Evolutionary conservation across 2,329 filamentous ascomycete genomes (phyloP).

Genomic region (Curvularia spicifera): DNA sequence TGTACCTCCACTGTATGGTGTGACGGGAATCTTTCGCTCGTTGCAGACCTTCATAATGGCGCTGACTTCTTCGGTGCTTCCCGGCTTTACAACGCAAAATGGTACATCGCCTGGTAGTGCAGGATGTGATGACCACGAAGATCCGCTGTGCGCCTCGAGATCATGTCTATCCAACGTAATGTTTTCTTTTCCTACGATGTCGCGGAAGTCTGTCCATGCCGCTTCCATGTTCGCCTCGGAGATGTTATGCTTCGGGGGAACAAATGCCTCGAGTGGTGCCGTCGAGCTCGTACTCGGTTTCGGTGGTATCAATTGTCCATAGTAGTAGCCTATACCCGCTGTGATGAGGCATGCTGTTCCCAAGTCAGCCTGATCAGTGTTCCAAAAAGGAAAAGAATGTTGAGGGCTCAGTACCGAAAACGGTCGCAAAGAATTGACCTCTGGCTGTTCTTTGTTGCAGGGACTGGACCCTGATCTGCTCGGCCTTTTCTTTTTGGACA

Average conservation of each 20-base stretch:
- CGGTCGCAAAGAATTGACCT: constrained; percentile 49
- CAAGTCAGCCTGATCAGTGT: constrained; percentile 11
- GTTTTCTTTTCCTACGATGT: constrained; percentile 67
- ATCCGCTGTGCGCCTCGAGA: constrained; percentile 64
- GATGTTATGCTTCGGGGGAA: constrained; percentile 61
- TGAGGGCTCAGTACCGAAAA: constrained; percentile 27
- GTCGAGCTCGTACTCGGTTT: constrained; percentile 62
- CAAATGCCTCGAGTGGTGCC: constrained; percentile 57
- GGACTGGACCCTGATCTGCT: constrained; percentile 54
- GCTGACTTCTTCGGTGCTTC: constrained; percentile 81
- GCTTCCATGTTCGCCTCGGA: constrained; percentile 65
- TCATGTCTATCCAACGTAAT: constrained; percentile 64
- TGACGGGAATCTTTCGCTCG: constrained; percentile 78
- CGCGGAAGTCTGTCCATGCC: constrained; percentile 68
- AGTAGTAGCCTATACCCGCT: constrained; percentile 61
- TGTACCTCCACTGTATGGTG: constrained; percentile 85
- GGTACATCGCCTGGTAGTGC: constrained; percentile 52
- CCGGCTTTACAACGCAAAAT: constrained; percentile 75
- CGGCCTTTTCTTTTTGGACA: constrained; percentile 63
- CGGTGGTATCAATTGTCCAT: constrained; percentile 59
- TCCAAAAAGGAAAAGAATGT: not conserved
- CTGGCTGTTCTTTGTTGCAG: constrained; percentile 35
- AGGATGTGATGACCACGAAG: constrained; percentile 67
- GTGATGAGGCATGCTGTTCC: constrained; percentile 58
- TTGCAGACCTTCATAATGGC: constrained; percentile 89